Conservation (phyloP, 352 stramenopile genomes). For the Globisporangium abappressorium region DNA sequence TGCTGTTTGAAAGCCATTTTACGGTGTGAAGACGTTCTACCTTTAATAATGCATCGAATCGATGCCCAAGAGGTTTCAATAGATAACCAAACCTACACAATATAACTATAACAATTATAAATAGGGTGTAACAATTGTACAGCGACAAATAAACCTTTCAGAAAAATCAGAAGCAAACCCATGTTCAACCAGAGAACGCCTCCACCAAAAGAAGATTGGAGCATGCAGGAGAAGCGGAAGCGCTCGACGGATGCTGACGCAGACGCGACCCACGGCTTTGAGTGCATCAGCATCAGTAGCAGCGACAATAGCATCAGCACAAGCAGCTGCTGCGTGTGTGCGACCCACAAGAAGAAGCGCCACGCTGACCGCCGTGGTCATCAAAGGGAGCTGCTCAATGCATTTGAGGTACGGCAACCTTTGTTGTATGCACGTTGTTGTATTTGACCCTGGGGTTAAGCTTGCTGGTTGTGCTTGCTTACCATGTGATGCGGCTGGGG, state of each 20-base stretch:
- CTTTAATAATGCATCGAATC: too few species aligned
- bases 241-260: neutral
- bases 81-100: too few species aligned
- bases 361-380: neutral
- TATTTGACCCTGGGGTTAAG: too few species aligned
- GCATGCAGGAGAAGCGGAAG: constrained; percentile 5
- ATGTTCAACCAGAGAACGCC: neutral
- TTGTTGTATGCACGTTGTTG: neutral
- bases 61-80: too few species aligned
- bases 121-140: neutral
- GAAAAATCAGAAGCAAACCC: constrained; percentile 1
- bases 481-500: neutral
- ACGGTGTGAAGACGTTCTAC: too few species aligned
- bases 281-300: neutral
- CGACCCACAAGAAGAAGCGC: neutral
- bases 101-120: too few species aligned
- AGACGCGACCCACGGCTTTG: neutral
- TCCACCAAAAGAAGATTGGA: neutral
- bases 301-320: too few species aligned
- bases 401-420: neutral
- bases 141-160: too few species aligned
- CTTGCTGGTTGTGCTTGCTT: neutral
- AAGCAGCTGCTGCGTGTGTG: too few species aligned
- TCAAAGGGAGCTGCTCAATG: neutral
- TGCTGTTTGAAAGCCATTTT: too few species aligned